A percentile compares a stretch with the other conserved stretches of the same genome.
Conservation (phyloP, 805 yeast species). For the Kurtzmaniella cleridarum region DNA sequence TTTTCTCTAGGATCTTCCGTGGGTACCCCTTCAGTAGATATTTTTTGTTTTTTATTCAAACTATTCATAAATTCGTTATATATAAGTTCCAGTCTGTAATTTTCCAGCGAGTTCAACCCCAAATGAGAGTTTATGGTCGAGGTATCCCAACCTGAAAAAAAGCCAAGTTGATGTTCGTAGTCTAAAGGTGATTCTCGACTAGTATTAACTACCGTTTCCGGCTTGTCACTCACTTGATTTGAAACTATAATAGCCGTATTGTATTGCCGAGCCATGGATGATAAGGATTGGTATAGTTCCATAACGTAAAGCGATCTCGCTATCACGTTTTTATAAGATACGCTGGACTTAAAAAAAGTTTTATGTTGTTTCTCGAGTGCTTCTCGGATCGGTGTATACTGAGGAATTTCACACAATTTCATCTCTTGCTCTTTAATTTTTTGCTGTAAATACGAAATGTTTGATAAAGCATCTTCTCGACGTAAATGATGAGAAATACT, state of each 20-base stretch:
- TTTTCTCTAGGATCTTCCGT: slow-evolving; percentile 9
- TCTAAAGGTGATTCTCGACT: slow-evolving; percentile 29
- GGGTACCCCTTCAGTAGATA: slow-evolving; percentile 2
- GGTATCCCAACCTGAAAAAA: slow-evolving; percentile 72
- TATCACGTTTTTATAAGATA: slow-evolving; percentile 24
- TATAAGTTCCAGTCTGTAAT: not conserved
- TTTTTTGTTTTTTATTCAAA: not conserved
- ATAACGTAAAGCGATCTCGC: slow-evolving; percentile 39
- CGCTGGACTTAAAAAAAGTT: slow-evolving; percentile 15
- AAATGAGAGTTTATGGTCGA: slow-evolving; percentile 20
- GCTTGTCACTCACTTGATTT: slow-evolving; percentile 75
- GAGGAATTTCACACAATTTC: slow-evolving; percentile 6
- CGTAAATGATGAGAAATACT: slow-evolving; percentile 80
- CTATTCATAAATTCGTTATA: not conserved
- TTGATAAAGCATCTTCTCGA: slow-evolving; percentile 42
- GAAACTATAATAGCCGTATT: slow-evolving; percentile 62
- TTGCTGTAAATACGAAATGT: slow-evolving; percentile 28
- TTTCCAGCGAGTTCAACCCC: not conserved
- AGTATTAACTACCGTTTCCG: slow-evolving; percentile 15
- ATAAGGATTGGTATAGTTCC: slow-evolving; percentile 42
- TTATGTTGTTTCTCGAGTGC: slow-evolving; percentile 15
- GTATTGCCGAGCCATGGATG: slow-evolving; percentile 41
- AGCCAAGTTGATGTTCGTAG: slow-evolving; percentile 63
- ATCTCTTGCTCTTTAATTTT: slow-evolving; percentile 15
- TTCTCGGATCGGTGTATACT: slow-evolving; percentile 10